These are phyloP conservation scores for Naganishia cerealis DNA, from an alignment of 1,284 basidiomycete genomes.

Conservation along the genomic window DNA sequence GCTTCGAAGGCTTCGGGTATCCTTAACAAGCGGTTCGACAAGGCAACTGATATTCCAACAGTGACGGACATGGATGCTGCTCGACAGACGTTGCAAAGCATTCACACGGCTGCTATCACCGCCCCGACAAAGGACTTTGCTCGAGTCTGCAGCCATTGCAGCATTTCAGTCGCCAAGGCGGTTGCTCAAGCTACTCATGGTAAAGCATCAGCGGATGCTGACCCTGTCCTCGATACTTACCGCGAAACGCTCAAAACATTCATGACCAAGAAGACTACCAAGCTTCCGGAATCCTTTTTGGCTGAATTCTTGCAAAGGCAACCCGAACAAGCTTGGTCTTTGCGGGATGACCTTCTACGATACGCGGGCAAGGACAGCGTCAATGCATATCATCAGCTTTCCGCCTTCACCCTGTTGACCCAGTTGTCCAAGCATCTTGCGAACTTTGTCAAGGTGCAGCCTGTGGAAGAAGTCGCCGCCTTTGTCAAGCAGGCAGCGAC, in stretches of 20 bases:
- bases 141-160: constrained; percentile 67
- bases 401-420: constrained; percentile 72
- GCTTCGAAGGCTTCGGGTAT: constrained; percentile 80
- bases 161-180: constrained; percentile 69
- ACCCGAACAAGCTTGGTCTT: constrained; percentile 67
- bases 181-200: constrained; percentile 51
- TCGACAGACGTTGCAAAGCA: constrained; percentile 60
- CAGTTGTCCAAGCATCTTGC: constrained; percentile 65
- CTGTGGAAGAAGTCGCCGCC: constrained; percentile 54
- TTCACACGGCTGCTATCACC: constrained; percentile 74
- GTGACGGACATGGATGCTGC: constrained; percentile 58
- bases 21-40: constrained; percentile 70
- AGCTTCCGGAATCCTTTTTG: constrained; percentile 73
- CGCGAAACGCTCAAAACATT: constrained; percentile 73
- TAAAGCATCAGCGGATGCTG: constrained; percentile 49
- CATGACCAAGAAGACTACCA: constrained; percentile 74
- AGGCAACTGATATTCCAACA: constrained; percentile 67
- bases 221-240: constrained; percentile 61
- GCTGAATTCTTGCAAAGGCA: constrained; percentile 73
- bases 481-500: constrained; percentile 62
- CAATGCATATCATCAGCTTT: constrained; percentile 72
- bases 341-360: constrained; percentile 64
- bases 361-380: constrained; percentile 60
- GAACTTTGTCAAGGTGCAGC: constrained; percentile 56
- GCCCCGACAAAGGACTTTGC: constrained; percentile 65